Percentiles rank a stretch among this genome's conserved stretches.
phyloP scores from a whole-genome alignment of 768 basidiomycete species.

The Naganishia randhawae region DNA sequence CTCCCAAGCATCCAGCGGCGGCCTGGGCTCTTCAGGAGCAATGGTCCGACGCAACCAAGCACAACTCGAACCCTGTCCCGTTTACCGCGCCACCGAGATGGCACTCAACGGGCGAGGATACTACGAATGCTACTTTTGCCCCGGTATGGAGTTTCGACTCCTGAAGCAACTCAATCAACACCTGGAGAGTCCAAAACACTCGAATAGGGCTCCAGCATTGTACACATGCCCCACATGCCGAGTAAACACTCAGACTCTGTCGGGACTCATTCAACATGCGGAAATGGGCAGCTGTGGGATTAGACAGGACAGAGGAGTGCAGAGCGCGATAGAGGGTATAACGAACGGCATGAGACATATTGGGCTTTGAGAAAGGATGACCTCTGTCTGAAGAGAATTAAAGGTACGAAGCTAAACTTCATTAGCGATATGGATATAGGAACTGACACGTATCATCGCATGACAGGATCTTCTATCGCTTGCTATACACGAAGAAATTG shows the following conservation, averaged over 20 bases:
- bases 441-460: too few relatives aligned
- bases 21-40: neutral
- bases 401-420: too few relatives aligned
- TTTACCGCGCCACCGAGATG: neutral
- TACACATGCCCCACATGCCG: neutral
- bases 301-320: neutral
- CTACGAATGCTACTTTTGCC: conserved; percentile 9
- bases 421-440: too few relatives aligned
- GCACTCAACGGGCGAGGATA: neutral
- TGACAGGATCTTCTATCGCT: too few relatives aligned
- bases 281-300: conserved; percentile 2
- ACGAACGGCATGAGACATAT: neutral
- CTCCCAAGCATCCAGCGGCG: neutral
- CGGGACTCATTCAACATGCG: neutral
- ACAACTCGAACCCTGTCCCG: neutral
- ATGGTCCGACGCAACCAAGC: neutral
- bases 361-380: neutral
- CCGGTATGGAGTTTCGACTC: neutral
- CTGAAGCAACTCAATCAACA: neutral
- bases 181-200: neutral
- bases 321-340: neutral
- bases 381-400: too few relatives aligned
- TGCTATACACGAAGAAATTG: too few relatives aligned
- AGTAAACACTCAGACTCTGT: neutral
- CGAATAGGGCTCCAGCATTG: neutral